Evolutionary conservation across 805 yeast genomes (phyloP).

Genomic region (Saccharomycopsis fodiens): DNA sequence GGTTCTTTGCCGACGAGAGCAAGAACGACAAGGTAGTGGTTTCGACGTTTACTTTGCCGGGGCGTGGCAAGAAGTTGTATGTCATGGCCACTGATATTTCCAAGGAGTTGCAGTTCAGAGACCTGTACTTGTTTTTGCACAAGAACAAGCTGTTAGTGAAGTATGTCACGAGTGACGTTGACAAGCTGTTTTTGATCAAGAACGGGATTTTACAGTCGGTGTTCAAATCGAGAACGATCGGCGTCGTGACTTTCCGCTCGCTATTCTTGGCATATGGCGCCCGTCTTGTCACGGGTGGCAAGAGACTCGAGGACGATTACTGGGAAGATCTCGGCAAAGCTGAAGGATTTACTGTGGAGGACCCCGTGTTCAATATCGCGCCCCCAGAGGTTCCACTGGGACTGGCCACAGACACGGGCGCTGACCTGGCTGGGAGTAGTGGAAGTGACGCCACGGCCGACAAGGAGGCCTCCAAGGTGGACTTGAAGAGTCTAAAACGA

Average conservation of each 20-base stretch:
- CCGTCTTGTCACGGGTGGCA: conserved; percentile 37
- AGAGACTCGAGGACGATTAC: conserved; percentile 46
- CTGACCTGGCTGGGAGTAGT: neutral
- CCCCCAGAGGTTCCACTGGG: neutral
- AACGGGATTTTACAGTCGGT: conserved; percentile 16
- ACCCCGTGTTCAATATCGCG: conserved; percentile 30
- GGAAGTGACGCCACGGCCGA: neutral
- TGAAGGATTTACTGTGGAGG: conserved; percentile 38
- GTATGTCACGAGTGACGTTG: conserved; percentile 15
- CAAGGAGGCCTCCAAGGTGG: neutral
- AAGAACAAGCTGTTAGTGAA: conserved; percentile 19
- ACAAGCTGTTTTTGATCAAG: conserved; percentile 18
- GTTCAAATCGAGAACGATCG: conserved; percentile 20
- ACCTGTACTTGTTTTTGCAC: conserved; percentile 18
- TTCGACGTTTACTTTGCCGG: conserved; percentile 21
- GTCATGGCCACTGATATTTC: conserved; percentile 20
- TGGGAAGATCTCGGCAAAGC: conserved; percentile 40
- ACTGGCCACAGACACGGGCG: neutral
- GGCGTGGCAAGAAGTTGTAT: conserved; percentile 19
- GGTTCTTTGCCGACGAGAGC: conserved; percentile 10
- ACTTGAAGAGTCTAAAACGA: neutral
- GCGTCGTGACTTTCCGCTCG: conserved; percentile 34
- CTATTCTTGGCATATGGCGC: conserved; percentile 47
- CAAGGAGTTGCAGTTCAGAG: conserved; percentile 20
- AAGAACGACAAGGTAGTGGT: conserved; percentile 12